Evolutionary conservation across 768 basidiomycete genomes (phyloP).

Genomic region (Pholiota molesta): DNA sequence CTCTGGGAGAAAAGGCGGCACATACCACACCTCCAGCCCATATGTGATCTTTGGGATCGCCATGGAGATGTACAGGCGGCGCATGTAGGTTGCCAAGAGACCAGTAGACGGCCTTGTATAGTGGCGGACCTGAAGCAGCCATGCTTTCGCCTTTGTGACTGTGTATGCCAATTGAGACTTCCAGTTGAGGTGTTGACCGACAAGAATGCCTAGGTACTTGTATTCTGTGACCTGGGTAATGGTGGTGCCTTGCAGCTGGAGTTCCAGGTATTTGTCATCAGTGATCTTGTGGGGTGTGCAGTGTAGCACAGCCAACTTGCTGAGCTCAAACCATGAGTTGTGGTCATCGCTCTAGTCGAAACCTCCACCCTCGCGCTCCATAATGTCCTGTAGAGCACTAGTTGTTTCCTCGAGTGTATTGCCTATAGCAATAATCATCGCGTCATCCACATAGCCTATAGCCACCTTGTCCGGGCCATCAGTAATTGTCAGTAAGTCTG

Average conservation of each 20-base stretch:
- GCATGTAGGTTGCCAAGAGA: conserved; percentile 8
- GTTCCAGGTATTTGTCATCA: background rate
- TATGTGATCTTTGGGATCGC: conserved; percentile 20
- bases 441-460: conserved; percentile 34
- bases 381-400: conserved; percentile 9
- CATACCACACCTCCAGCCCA: conserved; percentile 17
- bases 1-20: conserved; percentile 1
- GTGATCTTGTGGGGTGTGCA: background rate
- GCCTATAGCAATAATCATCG: conserved; percentile 24
- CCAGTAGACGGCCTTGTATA: conserved; percentile 11
- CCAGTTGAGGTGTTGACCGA: conserved; percentile 14
- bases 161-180: conserved; percentile 6
- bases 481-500: conserved; percentile 18
- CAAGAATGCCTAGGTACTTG: conserved; percentile 16
- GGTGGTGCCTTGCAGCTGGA: no score
- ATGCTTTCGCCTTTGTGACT: conserved; percentile 12
- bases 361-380: conserved; percentile 1
- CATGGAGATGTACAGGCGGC: conserved; percentile 10
- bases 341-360: conserved; percentile 10
- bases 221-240: background rate
- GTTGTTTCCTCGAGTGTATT: conserved; percentile 9
- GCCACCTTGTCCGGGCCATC: conserved; percentile 9
- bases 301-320: conserved; percentile 8
- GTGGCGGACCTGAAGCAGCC: background rate
- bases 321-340: conserved; percentile 15